Base-by-base conservation (phyloP, 2,329 filamentous ascomycete species). In the Trichoderma pleuroti region DNA sequence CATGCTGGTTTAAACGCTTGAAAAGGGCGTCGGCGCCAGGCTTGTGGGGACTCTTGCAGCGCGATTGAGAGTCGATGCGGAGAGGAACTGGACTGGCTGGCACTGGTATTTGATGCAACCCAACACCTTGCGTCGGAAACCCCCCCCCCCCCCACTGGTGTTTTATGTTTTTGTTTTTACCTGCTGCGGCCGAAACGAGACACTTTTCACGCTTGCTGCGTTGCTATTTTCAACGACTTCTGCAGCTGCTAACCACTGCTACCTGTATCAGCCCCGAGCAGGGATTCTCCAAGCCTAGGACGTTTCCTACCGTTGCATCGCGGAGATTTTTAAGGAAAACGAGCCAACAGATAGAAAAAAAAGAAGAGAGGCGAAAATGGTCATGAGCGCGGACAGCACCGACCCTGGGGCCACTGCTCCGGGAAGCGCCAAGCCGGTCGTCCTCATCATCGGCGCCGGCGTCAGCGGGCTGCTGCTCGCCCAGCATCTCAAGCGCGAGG, bases 381-480 rank as follows among this genome's bases (percentile, higher is more conserved):
- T n/a, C 21, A 61, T 68, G 39, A 68, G 66, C 66, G 14, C 56
- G 21, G 56, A 68, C 66, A 68, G 66, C 6, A 16, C 36, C 28
- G 59, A n/a, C 16, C 36, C 66, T 28, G 21, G 28, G 30, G 39
- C 66, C 21, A n/a, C 24, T 49, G 8, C 42, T 26, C 26, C 30
- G 14, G 30, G 18, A 14, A 26, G 16, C 32, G 46, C 42, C 28
- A 62, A 63, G 59, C 67, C 67, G 30, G 76, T 79, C 39, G 75
- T 82, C 7, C 74, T 82, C 56, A 81, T 82, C 54, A 70, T 81
- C 56, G 81, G 81, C 26, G 80, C 80, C 14, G 81, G 81, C 2
- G 76, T 82, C 68, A 80, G 79, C 61, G 81, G 80, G 14, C 72
- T 82, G 3, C 72, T 81, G 6, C 80, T 82, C 7, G 80, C 80